Percentiles rank a stretch among this genome's conserved stretches.
phyloP scores from a whole-genome alignment of 2,329 filamentous ascomycete genomes.

The Alternaria sp. region DNA sequence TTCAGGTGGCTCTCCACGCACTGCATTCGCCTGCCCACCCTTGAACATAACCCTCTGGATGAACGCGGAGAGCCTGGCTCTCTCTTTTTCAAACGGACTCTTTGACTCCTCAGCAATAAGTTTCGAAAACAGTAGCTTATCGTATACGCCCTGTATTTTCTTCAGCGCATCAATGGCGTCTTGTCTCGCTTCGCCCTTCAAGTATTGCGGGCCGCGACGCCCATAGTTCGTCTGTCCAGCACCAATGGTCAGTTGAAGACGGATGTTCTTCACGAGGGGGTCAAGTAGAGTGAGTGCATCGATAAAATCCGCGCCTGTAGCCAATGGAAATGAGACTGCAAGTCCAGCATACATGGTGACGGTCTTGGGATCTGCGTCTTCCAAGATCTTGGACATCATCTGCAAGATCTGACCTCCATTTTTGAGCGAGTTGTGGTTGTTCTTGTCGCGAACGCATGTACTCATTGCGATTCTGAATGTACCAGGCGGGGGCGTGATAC shows the following conservation, averaged over 20 bases:
- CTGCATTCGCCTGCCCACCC: background rate
- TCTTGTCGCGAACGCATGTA: slow-evolving; percentile 76
- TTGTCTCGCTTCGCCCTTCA: slow-evolving; percentile 26
- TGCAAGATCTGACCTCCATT: slow-evolving; percentile 70
- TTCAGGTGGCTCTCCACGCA: background rate
- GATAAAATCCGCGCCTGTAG: slow-evolving; percentile 37
- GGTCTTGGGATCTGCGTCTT: slow-evolving; percentile 39
- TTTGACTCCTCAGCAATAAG: slow-evolving; percentile 39
- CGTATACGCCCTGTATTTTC: slow-evolving; percentile 38
- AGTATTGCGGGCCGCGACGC: slow-evolving; percentile 14
- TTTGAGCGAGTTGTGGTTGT: slow-evolving; percentile 72
- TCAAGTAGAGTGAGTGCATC: slow-evolving; percentile 36
- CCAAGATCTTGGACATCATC: slow-evolving; percentile 34
- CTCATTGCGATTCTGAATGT: slow-evolving; percentile 76
- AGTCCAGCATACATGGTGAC: slow-evolving; percentile 41
- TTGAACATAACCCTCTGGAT: slow-evolving; percentile 29
- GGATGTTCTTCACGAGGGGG: slow-evolving; percentile 33
- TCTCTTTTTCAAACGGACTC: slow-evolving; percentile 31
- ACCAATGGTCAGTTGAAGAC: slow-evolving; percentile 40
- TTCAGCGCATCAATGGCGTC: slow-evolving; percentile 36
- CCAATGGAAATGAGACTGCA: slow-evolving; percentile 33
- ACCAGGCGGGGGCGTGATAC: slow-evolving; percentile 45
- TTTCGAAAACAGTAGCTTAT: slow-evolving; percentile 38
- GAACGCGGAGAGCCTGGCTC: slow-evolving; percentile 34
- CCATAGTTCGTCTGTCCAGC: slow-evolving; percentile 4